phyloP scores from a whole-genome alignment of 192 early-diverging fungal genomes.

The Coemansia sp. region DNA sequence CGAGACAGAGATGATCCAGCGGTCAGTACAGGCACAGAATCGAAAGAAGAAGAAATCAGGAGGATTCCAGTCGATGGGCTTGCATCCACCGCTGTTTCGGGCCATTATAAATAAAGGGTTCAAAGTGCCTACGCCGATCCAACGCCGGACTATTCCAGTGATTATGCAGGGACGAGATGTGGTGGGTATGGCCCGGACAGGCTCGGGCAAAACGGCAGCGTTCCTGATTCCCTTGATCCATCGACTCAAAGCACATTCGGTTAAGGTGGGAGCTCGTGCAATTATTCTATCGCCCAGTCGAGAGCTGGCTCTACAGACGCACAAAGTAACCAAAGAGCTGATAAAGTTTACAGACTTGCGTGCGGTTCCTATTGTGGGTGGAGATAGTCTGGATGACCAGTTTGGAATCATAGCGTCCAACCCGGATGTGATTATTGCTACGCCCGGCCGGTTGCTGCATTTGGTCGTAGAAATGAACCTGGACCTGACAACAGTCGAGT shows the following conservation, averaged over 20 bases:
- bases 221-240: constrained; percentile 94
- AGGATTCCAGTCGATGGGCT: constrained; percentile 97
- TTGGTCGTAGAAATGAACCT: constrained; percentile 85
- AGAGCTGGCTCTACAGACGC: constrained; percentile 95
- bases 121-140: constrained; percentile 98
- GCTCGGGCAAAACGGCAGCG: constrained; percentile 96
- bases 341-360: constrained; percentile 91
- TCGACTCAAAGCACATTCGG: constrained; percentile 81
- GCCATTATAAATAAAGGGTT: constrained; percentile 91
- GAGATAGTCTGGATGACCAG: constrained; percentile 96
- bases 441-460: constrained; percentile 81
- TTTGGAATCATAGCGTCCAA: constrained; percentile 90
- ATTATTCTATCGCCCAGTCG: constrained; percentile 91
- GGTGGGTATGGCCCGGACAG: constrained; percentile 97
- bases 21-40: constrained; percentile 61
- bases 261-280: constrained; percentile 76
- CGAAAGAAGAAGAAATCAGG: constrained; percentile 94
- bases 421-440: constrained; percentile 88
- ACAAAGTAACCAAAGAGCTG: constrained; percentile 89
- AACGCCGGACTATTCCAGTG: constrained; percentile 91
- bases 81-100: constrained; percentile 78
- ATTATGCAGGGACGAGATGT: constrained; percentile 90
- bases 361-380: constrained; percentile 86
- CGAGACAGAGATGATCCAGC: constrained; percentile 40
- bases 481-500: constrained; percentile 84